Evolutionary conservation across 495 filamentous ascomycete genomes (phyloP).

Genomic region (Penicilliopsis zonata): DNA sequence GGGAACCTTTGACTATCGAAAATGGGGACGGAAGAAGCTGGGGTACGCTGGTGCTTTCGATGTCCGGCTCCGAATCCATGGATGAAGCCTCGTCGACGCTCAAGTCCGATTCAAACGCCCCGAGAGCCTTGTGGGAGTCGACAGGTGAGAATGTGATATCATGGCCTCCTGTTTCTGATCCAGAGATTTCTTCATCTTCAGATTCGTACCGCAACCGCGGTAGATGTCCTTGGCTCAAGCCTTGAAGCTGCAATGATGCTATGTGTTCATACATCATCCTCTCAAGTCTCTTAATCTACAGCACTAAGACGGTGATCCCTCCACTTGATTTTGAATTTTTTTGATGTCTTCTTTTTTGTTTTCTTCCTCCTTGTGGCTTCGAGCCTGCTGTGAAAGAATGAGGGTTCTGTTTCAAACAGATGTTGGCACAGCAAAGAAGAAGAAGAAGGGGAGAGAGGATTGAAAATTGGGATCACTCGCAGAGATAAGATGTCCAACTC

Average conservation of each 20-base stretch:
- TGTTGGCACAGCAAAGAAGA: slow-evolving; percentile 1
- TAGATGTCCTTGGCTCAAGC: slow-evolving; percentile 24
- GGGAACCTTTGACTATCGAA: slow-evolving; percentile 12
- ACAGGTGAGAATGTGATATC: slow-evolving; percentile 23
- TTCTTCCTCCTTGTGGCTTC: not conserved
- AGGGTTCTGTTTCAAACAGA: slow-evolving; percentile 2
- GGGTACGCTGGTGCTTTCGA: slow-evolving; percentile 9
- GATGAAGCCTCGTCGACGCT: slow-evolving; percentile 20
- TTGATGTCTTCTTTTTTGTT: slow-evolving; percentile 3
- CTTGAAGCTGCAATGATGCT: slow-evolving; percentile 18
- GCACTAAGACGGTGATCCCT: too few species aligned
- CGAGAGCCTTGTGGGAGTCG: slow-evolving; percentile 13
- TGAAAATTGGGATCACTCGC: too few species aligned
- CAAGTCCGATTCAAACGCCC: slow-evolving; percentile 17
- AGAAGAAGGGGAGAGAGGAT: slow-evolving; percentile 1
- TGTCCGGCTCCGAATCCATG: slow-evolving; percentile 14
- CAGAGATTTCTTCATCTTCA: slow-evolving; percentile 32
- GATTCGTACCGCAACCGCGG: slow-evolving; percentile 28
- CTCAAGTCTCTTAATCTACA: too few species aligned
- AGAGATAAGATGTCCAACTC: too few species aligned
- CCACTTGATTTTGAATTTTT: too few species aligned
- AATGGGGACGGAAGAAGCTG: slow-evolving; percentile 12
- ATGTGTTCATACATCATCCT: slow-evolving; percentile 21
- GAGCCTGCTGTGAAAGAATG: slow-evolving; percentile 2
- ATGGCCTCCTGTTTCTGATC: slow-evolving; percentile 23